Base-by-base conservation (phyloP, 306 rosid species). In the Pterocarpus santalinus region DNA sequence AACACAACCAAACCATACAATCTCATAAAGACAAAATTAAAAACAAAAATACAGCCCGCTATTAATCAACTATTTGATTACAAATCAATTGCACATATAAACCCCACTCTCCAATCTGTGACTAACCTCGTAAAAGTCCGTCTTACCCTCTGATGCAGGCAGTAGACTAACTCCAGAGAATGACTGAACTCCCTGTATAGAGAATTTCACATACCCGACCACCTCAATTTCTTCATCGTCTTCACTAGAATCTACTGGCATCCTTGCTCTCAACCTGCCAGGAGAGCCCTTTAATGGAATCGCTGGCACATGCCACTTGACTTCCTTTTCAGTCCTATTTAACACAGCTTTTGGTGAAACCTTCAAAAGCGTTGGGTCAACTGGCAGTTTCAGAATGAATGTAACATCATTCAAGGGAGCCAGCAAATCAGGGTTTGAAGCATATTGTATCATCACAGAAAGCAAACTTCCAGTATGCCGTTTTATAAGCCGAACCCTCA, bases 361-460 rank as follows among this genome's bases (percentile, higher is more conserved):
- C 84, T 90, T 92, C 90, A 95, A 85, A 76, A 93, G 84, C n/a
- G 98, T 83, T 35, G 98, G 98, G 69, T 95, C 99, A 46, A 84
- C 86, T 0, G 99, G 99, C 43, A 95, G 87, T 76, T 93, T 93
- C 83, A 95, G 74, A 81, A 82, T 70, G 85, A 95, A 95, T 9
- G 91, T 89, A 39, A 95, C 97, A 80, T 92, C 91, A 46, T 51
- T 90, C 91, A 95, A 81, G 22, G 99, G 99, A 9, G 57, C 76
- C 4, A 87, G 90, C 88, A 93, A 82, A 72, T 89, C 97, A 47
- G 97, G 99, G 83, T 89, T 93, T 5, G 88, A 85, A 46, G 82
- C 91, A 72, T 93, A 95, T 65, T 95, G 99, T 75, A 95, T 88
- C 99, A 95, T 95, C 75, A 93, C 91, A 67, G 97, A 91, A 16